phyloP scores from a whole-genome alignment of 768 basidiomycete species.

The Trametes cinnabarina region DNA sequence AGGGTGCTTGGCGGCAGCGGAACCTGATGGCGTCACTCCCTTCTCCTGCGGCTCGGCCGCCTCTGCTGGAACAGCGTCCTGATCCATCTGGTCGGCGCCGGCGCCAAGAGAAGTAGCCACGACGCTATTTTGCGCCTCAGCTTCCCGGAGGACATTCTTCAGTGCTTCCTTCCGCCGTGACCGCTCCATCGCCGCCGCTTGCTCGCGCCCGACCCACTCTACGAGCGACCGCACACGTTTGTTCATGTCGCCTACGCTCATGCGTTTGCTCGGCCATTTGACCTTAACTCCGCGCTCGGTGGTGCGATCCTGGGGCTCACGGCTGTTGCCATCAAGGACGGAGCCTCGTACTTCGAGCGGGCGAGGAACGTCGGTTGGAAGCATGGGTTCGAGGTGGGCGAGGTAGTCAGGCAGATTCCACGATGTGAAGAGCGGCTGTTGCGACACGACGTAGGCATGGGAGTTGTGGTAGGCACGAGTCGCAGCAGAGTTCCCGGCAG shows the following conservation, averaged over 20 bases:
- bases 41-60: slow-evolving; percentile 24
- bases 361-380: slow-evolving; percentile 73
- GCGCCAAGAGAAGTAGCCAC: background rate
- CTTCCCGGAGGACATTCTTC: slow-evolving; percentile 47
- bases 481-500: slow-evolving; percentile 26
- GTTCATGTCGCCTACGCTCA: slow-evolving; percentile 97
- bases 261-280: slow-evolving; percentile 91
- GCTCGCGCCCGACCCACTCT: slow-evolving; percentile 92
- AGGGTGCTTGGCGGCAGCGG: background rate
- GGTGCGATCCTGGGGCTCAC: slow-evolving; percentile 58
- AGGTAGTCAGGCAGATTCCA: slow-evolving; percentile 96
- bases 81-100: slow-evolving; percentile 33
- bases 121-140: slow-evolving; percentile 4
- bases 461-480: slow-evolving; percentile 74
- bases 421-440: slow-evolving; percentile 75
- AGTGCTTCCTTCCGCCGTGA: slow-evolving; percentile 66
- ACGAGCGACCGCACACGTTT: slow-evolving; percentile 88
- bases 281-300: slow-evolving; percentile 81
- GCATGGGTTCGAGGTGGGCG: slow-evolving; percentile 77
- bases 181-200: slow-evolving; percentile 72
- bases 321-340: slow-evolving; percentile 40
- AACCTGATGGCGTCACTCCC: background rate
- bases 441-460: slow-evolving; percentile 76
- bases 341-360: slow-evolving; percentile 68
- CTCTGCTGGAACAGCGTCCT: slow-evolving; percentile 22